A percentile compares a stretch with the other conserved stretches of the same genome.
phyloP scores from a whole-genome alignment of 176 grass and related monocot genomes.

The Lolium rigidum region DNA sequence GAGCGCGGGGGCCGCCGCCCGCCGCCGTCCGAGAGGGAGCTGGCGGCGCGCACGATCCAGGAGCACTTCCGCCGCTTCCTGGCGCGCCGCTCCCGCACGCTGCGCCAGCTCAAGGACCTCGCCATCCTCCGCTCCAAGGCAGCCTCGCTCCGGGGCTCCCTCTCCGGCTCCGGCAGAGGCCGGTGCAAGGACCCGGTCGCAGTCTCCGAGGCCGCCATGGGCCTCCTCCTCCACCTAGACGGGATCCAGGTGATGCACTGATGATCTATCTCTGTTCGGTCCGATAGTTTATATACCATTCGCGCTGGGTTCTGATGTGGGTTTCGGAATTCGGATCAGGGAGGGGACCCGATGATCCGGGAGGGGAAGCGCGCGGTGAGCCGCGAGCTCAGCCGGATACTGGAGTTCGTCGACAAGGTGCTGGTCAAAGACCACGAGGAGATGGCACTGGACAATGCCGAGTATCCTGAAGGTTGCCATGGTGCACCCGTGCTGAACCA shows the following conservation, averaged over 20 bases:
- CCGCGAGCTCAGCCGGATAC: slow-evolving; percentile 71
- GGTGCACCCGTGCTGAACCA: no score
- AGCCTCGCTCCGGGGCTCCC: slow-evolving; percentile 57
- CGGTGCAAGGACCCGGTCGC: slow-evolving; percentile 43
- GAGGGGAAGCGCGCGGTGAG: slow-evolving; percentile 82
- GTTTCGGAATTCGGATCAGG: slow-evolving; percentile 48
- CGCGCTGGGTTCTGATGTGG: slow-evolving; percentile 23
- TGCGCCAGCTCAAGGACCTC: slow-evolving; percentile 88
- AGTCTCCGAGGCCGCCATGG: slow-evolving; percentile 65
- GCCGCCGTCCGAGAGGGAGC: slow-evolving; percentile 49
- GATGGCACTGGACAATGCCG: slow-evolving; percentile 31
- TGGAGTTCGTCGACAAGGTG: slow-evolving; percentile 92
- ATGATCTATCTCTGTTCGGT: neutral
- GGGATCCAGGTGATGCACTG: slow-evolving; percentile 68
- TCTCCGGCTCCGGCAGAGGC: slow-evolving; percentile 61
- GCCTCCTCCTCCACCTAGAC: slow-evolving; percentile 70
- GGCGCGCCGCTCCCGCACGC: slow-evolving; percentile 76
- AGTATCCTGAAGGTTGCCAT: slow-evolving; percentile 45
- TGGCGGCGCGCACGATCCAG: slow-evolving; percentile 86
- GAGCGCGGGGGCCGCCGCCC: neutral
- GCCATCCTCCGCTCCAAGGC: slow-evolving; percentile 74
- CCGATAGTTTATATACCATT: neutral
- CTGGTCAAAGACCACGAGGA: slow-evolving; percentile 65
- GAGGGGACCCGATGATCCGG: slow-evolving; percentile 76
- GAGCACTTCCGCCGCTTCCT: slow-evolving; percentile 82